Evolutionary conservation across 1,284 basidiomycete genomes (phyloP).

Genomic region (Cutaneotrichosporon dermatis): DNA sequence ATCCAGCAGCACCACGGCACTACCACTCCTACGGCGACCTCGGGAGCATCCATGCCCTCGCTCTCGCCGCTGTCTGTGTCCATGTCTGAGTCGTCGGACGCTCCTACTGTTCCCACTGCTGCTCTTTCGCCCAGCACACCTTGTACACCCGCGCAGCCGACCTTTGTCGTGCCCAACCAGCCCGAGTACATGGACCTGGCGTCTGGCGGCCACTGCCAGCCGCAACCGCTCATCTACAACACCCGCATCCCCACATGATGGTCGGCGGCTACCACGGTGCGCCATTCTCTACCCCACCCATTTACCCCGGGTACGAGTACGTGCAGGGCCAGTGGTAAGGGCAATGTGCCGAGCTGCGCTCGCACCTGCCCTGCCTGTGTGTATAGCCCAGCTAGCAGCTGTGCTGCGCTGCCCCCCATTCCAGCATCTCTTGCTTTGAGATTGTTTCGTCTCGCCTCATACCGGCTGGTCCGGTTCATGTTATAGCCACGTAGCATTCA

Average conservation of each 20-base stretch:
- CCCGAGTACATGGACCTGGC: constrained; percentile 10
- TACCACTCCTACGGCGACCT: constrained; percentile 1
- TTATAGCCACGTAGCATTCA: constrained; percentile 10
- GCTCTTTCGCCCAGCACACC: constrained; percentile 12
- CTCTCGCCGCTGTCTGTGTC: constrained; percentile 16
- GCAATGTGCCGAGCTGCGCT: not conserved
- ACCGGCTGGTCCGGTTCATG: constrained; percentile 1
- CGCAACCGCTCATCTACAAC: not conserved
- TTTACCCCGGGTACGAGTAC: constrained; percentile 15
- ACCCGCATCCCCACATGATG: constrained; percentile 7
- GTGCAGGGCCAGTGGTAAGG: constrained; percentile 15
- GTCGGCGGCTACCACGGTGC: constrained; percentile 3
- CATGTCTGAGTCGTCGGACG: constrained; percentile 10
- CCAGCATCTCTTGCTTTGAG: not conserved
- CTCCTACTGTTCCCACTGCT: not conserved
- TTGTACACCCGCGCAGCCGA: constrained; percentile 15
- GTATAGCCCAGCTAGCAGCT: not conserved
- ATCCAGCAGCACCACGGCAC: not conserved
- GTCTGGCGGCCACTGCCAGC: not conserved
- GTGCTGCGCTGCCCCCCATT: not conserved
- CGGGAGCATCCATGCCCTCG: constrained; percentile 5
- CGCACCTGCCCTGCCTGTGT: not conserved
- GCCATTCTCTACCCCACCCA: not conserved
- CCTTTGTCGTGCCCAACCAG: constrained; percentile 11
- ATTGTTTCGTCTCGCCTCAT: not conserved